Evolutionary conservation across 2,329 filamentous ascomycete genomes (phyloP).

Genomic region (Aureobasidium sp.): DNA sequence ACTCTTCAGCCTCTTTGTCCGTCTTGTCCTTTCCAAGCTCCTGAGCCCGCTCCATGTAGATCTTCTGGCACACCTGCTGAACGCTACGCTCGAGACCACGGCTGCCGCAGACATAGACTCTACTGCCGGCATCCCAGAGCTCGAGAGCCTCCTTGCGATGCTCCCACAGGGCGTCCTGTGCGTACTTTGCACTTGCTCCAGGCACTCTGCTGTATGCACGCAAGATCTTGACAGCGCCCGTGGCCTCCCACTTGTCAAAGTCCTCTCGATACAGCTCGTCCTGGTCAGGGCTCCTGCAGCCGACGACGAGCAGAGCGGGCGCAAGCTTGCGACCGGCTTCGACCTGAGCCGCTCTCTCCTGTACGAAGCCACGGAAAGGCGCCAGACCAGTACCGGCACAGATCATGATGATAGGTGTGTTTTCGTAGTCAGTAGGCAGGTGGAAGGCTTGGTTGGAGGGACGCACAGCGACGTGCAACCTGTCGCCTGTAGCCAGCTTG

Average conservation of each 20-base stretch:
- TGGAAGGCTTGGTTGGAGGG: conserved; percentile 38
- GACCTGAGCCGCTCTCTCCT: conserved; percentile 62
- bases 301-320: conserved; percentile 56
- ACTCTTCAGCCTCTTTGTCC: conserved; percentile 22
- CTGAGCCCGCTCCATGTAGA: conserved; percentile 35
- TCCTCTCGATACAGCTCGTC: conserved; percentile 57
- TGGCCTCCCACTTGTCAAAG: conserved; percentile 51
- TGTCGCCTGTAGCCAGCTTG: conserved; percentile 34
- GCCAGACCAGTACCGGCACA: conserved; percentile 98
- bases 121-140: conserved; percentile 45
- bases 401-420: conserved; percentile 69
- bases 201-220: conserved; percentile 51
- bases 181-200: conserved; percentile 40
- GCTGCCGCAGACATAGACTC: conserved; percentile 60
- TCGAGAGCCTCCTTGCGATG: conserved; percentile 40
- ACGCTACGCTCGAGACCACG: conserved; percentile 40
- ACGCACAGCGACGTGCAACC: conserved; percentile 37
- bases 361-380: conserved; percentile 96
- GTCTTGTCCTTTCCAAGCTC: conserved; percentile 30
- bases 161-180: conserved; percentile 46
- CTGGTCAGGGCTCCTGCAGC: conserved; percentile 48
- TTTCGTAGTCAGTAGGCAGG: conserved; percentile 35
- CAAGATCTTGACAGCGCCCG: conserved; percentile 55
- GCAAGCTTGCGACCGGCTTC: conserved; percentile 44
- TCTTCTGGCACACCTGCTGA: conserved; percentile 35